Conservation (phyloP, 164 flowering plant species). For the Macadamia tetraphylla region DNA sequence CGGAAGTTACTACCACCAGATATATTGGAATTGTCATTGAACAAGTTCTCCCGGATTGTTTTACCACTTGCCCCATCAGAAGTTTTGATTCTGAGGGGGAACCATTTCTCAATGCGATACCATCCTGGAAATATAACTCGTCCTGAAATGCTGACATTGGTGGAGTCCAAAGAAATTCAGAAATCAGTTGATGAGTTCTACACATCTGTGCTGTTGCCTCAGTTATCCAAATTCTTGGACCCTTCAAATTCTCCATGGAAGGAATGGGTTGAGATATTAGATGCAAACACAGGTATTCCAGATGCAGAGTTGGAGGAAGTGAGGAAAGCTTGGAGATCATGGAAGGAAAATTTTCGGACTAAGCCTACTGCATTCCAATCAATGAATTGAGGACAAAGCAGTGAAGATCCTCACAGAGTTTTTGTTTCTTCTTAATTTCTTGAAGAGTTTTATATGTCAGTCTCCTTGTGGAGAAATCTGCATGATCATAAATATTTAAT, state of each 20-base stretch:
- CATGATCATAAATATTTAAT: too few relatives aligned
- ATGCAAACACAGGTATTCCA: constrained; percentile 58
- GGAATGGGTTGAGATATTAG: constrained; percentile 69
- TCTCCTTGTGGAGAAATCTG: too few relatives aligned
- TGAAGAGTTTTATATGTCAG: too few relatives aligned
- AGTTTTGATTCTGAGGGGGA: constrained; percentile 64
- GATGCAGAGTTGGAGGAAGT: constrained; percentile 61
- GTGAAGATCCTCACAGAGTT: too few relatives aligned
- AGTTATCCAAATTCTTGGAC: constrained; percentile 59
- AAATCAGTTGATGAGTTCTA: constrained; percentile 57
- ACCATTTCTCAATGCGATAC: constrained; percentile 42
- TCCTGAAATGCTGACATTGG: constrained; percentile 54
- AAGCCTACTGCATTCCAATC: too few relatives aligned
- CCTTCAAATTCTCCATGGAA: constrained; percentile 63
- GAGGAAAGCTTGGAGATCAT: constrained; percentile 54
- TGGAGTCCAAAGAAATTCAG: constrained; percentile 61
- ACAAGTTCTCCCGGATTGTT: constrained; percentile 72
- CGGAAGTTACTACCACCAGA: constrained; percentile 73
- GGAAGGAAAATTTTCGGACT: constrained; percentile 45
- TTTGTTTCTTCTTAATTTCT: too few relatives aligned
- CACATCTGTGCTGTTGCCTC: constrained; percentile 48
- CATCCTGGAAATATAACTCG: constrained; percentile 33
- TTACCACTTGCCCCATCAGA: constrained; percentile 92
- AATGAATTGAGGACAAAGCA: too few relatives aligned
- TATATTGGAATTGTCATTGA: constrained; percentile 55